Conservation (phyloP, 2,329 filamentous ascomycete species). For the Cladosporium phlei region DNA sequence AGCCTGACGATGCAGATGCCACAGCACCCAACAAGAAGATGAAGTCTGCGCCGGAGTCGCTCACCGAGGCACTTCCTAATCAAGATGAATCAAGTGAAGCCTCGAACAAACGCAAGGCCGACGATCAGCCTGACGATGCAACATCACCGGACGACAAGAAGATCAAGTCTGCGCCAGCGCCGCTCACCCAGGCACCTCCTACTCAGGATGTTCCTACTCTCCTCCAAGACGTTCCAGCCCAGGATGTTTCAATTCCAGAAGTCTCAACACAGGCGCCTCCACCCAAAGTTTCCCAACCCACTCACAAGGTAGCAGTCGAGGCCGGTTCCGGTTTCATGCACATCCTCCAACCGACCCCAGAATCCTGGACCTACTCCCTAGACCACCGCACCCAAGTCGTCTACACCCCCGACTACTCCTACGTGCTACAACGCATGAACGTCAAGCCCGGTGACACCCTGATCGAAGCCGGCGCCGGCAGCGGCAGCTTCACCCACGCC, state of each 20-base stretch:
- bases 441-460: conserved; percentile 67
- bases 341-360: conserved; percentile 71
- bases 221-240: too few species aligned
- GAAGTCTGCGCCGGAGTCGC: conserved; percentile 33
- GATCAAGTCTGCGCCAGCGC: conserved; percentile 27
- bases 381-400: conserved; percentile 82
- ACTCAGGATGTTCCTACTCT: too few species aligned
- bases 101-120: conserved; percentile 42
- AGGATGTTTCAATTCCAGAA: too few species aligned
- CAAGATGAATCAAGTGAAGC: conserved; percentile 24
- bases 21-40: conserved; percentile 32
- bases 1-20: conserved; percentile 25
- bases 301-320: conserved; percentile 50
- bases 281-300: conserved; percentile 3
- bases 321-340: conserved; percentile 68
- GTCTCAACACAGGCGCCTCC: not conserved
- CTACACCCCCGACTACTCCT: conserved; percentile 83
- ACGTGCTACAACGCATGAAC: conserved; percentile 70
- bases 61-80: conserved; percentile 30
- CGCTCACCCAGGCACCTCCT: not conserved
- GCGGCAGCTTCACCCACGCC: conserved; percentile 79
- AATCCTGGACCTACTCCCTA: conserved; percentile 74
- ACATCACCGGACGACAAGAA: conserved; percentile 28
- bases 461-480: conserved; percentile 77
- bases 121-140: conserved; percentile 26